Base-by-base conservation (phyloP, 495 filamentous ascomycete species). In the Penicillium cosmopolitanum region DNA sequence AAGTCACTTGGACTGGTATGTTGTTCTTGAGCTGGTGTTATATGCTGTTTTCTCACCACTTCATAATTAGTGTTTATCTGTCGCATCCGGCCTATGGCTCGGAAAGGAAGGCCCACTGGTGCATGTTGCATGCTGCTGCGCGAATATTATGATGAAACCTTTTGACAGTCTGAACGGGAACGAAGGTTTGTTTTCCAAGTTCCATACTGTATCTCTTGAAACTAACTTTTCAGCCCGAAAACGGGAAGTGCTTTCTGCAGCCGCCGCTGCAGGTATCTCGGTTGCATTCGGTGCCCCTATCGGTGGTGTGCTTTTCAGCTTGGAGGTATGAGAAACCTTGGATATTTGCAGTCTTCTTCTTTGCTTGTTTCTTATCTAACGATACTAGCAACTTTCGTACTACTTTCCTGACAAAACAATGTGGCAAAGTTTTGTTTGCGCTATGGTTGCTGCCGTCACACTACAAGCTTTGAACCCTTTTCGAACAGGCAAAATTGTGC, bases 341-440 rank as follows among this genome's bases (percentile, higher is more conserved):
- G 11, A 43, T 63, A 23, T 58, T 68, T 36, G 65, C 52, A 51
- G 53, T 53, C 34, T 0, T 12, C n/a, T 28, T 31, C 28, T 6
- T 31, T 31, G 8, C 4, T 31, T 31, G 6, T 31, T 31, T 31
- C 36, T 38, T 38, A n/a, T 38, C 36, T 38, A 38, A 38, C 36
- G 36, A 38, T 38, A 38, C 7, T 40, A 85, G 84, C 94, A 97
- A 82, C 77, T 98, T 12, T 96, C 92, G 2, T 98, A 98, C 76
- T 98, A 98, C 72, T 98, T 98, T 62, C 95, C 95, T 1, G 95
- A 98, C 68, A 98, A 97, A 71, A 97, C 95, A 1, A 98, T 98
- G 95, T 98, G 95, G 95, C 94, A 97, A 69, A 96, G 92, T 69
- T 98, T 98, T 75, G 95, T 98, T 16, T 97, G 94, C 66, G 95